phyloP scores from a whole-genome alignment of 306 rosid genomes.

The Castanopsis chinensis region DNA sequence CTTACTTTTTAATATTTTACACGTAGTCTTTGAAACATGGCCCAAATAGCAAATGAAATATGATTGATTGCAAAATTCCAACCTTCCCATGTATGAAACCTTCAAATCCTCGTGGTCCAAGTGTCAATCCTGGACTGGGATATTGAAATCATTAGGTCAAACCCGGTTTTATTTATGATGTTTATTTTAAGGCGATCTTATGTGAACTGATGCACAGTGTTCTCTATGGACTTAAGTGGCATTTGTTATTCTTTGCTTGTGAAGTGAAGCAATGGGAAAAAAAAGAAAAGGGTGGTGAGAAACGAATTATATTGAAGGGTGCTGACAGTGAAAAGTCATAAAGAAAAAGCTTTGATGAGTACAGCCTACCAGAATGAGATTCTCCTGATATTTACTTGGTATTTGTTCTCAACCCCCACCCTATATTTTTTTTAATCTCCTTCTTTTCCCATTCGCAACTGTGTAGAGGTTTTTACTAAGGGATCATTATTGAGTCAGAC shows the following conservation, averaged over 20 bases:
- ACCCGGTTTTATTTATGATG: slow-evolving; percentile 5
- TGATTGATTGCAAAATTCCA: slow-evolving; percentile 36
- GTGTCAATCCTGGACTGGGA: slow-evolving; percentile 33
- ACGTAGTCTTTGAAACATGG: slow-evolving; percentile 14
- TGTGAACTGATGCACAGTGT: slow-evolving; percentile 2
- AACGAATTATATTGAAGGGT: slow-evolving; percentile 20
- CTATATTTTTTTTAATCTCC: slow-evolving; percentile 25
- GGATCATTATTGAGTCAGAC: not conserved
- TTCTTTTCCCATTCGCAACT: not conserved
- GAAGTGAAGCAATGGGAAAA: slow-evolving; percentile 60
- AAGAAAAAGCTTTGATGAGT: slow-evolving; percentile 48
- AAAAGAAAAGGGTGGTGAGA: slow-evolving; percentile 29
- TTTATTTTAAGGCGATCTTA: not conserved
- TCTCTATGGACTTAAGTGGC: slow-evolving; percentile 27
- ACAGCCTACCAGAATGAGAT: slow-evolving; percentile 61
- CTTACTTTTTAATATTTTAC: slow-evolving; percentile 5
- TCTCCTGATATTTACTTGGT: slow-evolving; percentile 13
- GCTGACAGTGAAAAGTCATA: slow-evolving; percentile 34
- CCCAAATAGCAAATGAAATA: slow-evolving; percentile 19
- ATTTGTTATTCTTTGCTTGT: slow-evolving; percentile 55
- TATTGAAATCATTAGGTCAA: slow-evolving; percentile 24
- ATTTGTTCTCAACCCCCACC: not conserved
- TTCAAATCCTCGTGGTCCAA: slow-evolving; percentile 19
- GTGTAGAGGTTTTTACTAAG: not conserved
- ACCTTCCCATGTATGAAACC: slow-evolving; percentile 18